A percentile compares a stretch with the other conserved stretches of the same genome.
These are phyloP conservation scores for Monosporozyma servazzii DNA, from an alignment of 805 yeast species.

Conservation along the genomic window DNA sequence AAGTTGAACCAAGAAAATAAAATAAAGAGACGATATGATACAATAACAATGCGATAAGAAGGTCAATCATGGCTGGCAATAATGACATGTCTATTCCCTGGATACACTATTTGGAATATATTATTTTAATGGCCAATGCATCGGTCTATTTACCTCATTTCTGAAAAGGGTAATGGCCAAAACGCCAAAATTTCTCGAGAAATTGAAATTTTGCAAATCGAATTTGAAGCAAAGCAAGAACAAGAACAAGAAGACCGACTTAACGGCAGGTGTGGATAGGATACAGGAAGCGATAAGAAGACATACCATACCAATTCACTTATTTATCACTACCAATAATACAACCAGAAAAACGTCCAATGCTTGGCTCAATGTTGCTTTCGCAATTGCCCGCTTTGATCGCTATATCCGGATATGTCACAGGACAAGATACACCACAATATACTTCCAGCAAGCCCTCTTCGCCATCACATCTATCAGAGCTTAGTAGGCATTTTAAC, in stretches of 20 bases:
- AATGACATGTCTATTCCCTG: not conserved
- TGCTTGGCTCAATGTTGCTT: not conserved
- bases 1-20: slow-evolving; percentile 1
- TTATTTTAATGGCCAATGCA: not conserved
- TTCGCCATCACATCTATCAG: not conserved
- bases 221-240: not conserved
- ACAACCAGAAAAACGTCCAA: not conserved
- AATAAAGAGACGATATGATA: not conserved
- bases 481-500: not conserved
- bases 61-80: not conserved
- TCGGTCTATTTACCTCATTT: not conserved
- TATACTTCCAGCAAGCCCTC: not conserved
- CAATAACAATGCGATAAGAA: not conserved
- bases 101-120: not conserved
- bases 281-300: not conserved
- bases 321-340: not conserved
- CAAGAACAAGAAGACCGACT: not conserved
- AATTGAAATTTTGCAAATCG: not conserved
- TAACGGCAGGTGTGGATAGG: not conserved
- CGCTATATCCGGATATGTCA: not conserved
- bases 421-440: not conserved
- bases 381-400: not conserved
- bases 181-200: not conserved
- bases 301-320: not conserved
- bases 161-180: not conserved